Conservation (phyloP, 78 protist species). For the Dictyostelium brefeldianum region DNA sequence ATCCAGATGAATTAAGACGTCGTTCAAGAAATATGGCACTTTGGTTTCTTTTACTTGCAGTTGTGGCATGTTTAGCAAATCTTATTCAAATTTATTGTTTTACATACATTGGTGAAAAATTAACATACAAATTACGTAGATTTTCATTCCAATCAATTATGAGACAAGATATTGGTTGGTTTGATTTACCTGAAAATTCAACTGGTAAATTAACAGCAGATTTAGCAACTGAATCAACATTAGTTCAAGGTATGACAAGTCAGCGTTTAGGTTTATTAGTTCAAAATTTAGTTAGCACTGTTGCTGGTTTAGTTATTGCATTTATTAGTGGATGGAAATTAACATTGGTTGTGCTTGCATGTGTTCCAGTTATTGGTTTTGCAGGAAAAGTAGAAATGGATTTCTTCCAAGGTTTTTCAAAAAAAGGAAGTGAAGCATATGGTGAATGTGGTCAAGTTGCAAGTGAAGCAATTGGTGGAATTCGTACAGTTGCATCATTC, state of each 20-base stretch:
- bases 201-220: constrained; percentile 87
- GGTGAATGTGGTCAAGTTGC: constrained; percentile 82
- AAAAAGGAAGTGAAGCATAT: constrained; percentile 74
- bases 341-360: constrained; percentile 87
- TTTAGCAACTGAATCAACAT: constrained; percentile 87
- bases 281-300: constrained; percentile 46
- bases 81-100: constrained; percentile 70
- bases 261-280: constrained; percentile 81
- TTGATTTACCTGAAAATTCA: constrained; percentile 60
- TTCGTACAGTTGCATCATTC: constrained; percentile 78
- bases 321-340: constrained; percentile 85
- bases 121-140: constrained; percentile 66
- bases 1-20: background rate
- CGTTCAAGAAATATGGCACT: constrained; percentile 16
- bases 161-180: constrained; percentile 85
- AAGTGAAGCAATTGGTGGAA: constrained; percentile 72
- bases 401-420: constrained; percentile 66
- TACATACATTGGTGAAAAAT: constrained; percentile 59
- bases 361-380: constrained; percentile 85
- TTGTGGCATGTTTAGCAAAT: constrained; percentile 44
- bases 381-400: constrained; percentile 78
- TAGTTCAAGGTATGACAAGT: constrained; percentile 87
- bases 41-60: constrained; percentile 52
- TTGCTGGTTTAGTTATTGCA: constrained; percentile 87
- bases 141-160: constrained; percentile 70